A percentile compares a stretch with the other conserved stretches of the same genome.
Conservation (phyloP, 169 alveolate species). For the Plasmodium inui region DNA sequence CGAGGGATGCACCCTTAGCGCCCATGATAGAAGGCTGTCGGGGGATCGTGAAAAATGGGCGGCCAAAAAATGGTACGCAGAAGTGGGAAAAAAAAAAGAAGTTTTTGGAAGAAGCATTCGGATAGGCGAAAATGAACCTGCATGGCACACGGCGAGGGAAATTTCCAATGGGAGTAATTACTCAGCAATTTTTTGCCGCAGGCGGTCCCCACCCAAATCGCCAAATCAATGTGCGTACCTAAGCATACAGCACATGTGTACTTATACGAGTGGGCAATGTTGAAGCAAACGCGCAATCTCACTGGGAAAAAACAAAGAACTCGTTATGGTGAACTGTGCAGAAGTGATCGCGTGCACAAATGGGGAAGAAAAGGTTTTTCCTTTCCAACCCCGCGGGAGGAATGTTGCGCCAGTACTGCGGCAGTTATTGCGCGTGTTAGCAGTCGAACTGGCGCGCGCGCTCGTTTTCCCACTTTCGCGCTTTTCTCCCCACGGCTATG, state of each 20-base stretch:
- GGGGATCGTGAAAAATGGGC: not conserved
- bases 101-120: not conserved
- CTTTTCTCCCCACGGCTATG: not conserved
- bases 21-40: constrained; percentile 6
- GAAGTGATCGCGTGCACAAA: not conserved
- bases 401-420: not conserved
- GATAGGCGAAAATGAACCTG: not conserved
- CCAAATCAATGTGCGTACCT: not conserved
- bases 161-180: not conserved
- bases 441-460: not conserved
- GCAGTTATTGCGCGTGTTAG: not conserved
- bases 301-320: not conserved
- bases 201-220: not conserved
- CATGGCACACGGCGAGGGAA: not conserved
- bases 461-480: not conserved
- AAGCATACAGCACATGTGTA: not conserved
- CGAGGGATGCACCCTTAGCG: not conserved
- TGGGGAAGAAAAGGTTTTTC: not conserved
- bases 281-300: not conserved
- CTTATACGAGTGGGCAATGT: not conserved
- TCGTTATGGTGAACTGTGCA: not conserved
- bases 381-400: not conserved
- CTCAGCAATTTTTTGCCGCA: not conserved
- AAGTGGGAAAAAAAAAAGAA: not conserved
- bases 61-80: not conserved